Evolutionary conservation across 345 rosid genomes (phyloP).

Genomic region (Triadica sebifera): DNA sequence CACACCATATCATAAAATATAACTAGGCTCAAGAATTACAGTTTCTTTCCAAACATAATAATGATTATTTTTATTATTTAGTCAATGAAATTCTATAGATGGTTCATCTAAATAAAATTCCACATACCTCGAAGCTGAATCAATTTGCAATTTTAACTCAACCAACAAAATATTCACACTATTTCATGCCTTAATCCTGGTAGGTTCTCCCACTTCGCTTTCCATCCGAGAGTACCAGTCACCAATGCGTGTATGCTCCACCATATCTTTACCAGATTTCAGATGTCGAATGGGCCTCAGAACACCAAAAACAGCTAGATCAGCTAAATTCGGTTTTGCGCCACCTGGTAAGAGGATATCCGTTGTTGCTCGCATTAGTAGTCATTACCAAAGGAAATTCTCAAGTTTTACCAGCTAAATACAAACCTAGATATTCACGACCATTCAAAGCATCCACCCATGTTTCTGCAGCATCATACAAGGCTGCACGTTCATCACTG

Average conservation of each 20-base stretch:
- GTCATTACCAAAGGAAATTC: neutral
- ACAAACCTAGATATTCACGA: slow-evolving; percentile 66
- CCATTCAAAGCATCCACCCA: slow-evolving; percentile 84
- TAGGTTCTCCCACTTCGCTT: slow-evolving; percentile 59
- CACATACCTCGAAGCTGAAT: neutral
- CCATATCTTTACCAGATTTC: slow-evolving; percentile 84
- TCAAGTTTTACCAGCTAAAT: neutral
- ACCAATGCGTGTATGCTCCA: slow-evolving; percentile 76
- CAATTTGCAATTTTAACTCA: neutral
- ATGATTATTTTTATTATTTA: neutral
- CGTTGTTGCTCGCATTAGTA: neutral
- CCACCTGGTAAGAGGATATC: slow-evolving; percentile 51
- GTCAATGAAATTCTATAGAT: neutral
- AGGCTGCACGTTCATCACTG: slow-evolving; percentile 77
- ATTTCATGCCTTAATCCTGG: slow-evolving; percentile 41
- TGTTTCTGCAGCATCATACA: slow-evolving; percentile 86
- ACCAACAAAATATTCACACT: neutral
- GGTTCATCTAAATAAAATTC: neutral
- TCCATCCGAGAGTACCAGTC: slow-evolving; percentile 87
- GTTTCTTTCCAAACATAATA: neutral
- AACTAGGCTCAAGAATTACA: neutral
- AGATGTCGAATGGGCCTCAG: slow-evolving; percentile 86
- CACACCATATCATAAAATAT: too few relatives aligned
- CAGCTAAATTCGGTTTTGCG: slow-evolving; percentile 78
- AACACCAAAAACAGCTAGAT: slow-evolving; percentile 87